phyloP scores from a whole-genome alignment of 495 filamentous ascomycete species.

The Penicillium waksmanii region DNA sequence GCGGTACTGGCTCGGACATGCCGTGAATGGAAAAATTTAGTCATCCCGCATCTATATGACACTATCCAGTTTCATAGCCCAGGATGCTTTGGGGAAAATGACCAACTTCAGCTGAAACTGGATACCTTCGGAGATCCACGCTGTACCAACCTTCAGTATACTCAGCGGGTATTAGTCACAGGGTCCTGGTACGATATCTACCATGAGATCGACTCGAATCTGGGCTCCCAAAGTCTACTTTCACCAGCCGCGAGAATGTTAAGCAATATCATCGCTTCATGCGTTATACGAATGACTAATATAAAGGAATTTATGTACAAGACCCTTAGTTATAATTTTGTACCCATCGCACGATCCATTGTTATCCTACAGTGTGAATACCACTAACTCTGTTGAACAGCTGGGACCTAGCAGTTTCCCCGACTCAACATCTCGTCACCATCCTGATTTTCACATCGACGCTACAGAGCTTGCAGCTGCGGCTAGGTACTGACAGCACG shows the following conservation, averaged over 20 bases:
- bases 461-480: not conserved
- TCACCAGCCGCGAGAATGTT: not conserved
- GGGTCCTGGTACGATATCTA: not conserved
- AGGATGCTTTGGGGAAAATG: not conserved
- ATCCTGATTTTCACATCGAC: not conserved
- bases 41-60: not conserved
- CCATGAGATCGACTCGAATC: not conserved
- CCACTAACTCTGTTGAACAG: not conserved
- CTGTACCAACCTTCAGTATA: not conserved
- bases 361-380: not conserved
- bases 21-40: conserved; percentile 1
- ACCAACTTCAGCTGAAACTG: not conserved
- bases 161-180: not conserved
- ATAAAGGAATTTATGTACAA: not conserved
- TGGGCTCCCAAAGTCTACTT: not conserved
- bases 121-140: not conserved
- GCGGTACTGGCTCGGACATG: not conserved
- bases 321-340: not conserved
- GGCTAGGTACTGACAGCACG: not conserved
- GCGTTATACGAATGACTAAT: not conserved
- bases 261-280: not conserved
- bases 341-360: not conserved
- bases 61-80: not conserved
- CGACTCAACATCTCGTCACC: not conserved
- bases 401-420: not conserved